Evolutionary conservation across 2,329 filamentous ascomycete species (phyloP), one percentile per base, ranked within the genome.

Genomic region (Domatiomyces globalis): DNA sequence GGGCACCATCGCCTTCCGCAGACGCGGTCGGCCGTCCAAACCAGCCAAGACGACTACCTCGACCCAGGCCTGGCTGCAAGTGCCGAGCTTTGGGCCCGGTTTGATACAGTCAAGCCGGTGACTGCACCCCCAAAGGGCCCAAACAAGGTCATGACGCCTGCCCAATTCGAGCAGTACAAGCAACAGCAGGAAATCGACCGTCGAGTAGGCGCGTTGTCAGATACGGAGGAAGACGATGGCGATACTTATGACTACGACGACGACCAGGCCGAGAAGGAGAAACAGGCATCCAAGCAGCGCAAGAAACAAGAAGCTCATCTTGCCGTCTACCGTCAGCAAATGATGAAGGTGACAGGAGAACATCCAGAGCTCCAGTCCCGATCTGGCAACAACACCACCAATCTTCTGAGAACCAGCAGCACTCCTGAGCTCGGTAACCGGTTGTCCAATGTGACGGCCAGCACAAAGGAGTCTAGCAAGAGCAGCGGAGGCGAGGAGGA

Each of bases 271-370:
- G 87, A 94, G 62, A 86, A 85, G 62, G 79, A 80, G 25, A 83
- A 76, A 63, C 77, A 85, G 63, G 75, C 84, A 46, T 80, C 83
- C 17, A 85, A 82, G 64, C 86, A 92, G 65, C 76, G 88, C 56
- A 79, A 81, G 61, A 92, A 89, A 72, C 88, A 95, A 65, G 87
- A 94, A 67, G 88, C 88, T 10, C 87, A 92, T 65, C 83, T 95
- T 73, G 78, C 87, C 1, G 83, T 94, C 1, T 94, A 94, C 66
- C 80, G 88, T 52, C 88, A 95, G 66, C 85, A 92, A 67, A 95
- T 94, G 88, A 94, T 90, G 85, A 94, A 94, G 69, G 84, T 92
- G 27, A 94, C 87, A 0, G 88, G 88, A 46, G 86, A 90, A 60
- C 70, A 80, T 19, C 66, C 74, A 4, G 66, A 73, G 9, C 80